These are phyloP conservation scores for Penicillium hesseltinei DNA, from an alignment of 2,329 filamentous ascomycete species.

Conservation along the genomic window DNA sequence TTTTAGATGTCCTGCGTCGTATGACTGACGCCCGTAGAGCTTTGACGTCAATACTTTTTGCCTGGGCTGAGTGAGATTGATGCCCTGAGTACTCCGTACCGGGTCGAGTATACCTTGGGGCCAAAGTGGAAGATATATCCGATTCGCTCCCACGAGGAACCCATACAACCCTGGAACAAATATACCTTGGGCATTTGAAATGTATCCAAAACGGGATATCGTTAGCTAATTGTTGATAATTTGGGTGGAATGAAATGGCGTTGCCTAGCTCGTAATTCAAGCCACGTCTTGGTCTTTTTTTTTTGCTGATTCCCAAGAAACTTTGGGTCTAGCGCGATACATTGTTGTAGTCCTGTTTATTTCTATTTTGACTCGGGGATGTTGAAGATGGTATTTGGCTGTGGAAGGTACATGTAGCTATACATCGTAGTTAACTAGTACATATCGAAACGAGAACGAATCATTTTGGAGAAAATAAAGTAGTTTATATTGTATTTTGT, in stretches of 20 bases:
- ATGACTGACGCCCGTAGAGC: not conserved
- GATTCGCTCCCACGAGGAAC: not conserved
- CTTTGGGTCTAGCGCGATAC: not conserved
- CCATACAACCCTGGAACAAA: too few species aligned
- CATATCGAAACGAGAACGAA: not conserved
- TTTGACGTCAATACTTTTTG: not conserved
- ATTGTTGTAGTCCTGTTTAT: not conserved
- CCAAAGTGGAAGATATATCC: not conserved
- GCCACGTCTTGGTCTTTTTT: not conserved
- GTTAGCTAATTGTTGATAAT: not conserved
- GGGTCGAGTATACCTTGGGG: not conserved
- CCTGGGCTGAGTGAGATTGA: not conserved
- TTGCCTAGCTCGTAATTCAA: conserved; percentile 1
- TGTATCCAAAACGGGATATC: not conserved
- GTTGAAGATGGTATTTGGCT: not conserved
- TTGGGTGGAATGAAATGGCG: not conserved
- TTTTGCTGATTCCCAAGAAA: not conserved
- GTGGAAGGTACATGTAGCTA: not conserved
- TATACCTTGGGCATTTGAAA: not conserved
- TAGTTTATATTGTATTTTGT: not conserved
- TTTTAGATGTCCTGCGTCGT: not conserved
- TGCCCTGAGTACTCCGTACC: not conserved
- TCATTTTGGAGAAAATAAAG: not conserved
- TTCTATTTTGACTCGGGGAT: not conserved
- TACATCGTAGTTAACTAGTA: not conserved